phyloP scores from a whole-genome alignment of 768 basidiomycete species.

The Albatrellus ellisii region DNA sequence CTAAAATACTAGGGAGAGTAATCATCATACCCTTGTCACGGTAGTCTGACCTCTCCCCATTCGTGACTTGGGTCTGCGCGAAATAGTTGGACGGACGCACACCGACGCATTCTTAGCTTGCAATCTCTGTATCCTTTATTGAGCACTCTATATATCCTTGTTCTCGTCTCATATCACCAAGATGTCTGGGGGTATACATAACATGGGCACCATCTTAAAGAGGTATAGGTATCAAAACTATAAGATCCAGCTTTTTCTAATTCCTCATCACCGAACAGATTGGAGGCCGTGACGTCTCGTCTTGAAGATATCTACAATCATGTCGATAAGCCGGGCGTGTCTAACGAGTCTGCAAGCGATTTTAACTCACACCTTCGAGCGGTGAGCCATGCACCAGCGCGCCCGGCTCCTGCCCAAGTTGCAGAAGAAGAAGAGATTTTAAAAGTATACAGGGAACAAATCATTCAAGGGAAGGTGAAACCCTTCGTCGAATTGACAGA shows the following conservation, averaged over 20 bases:
- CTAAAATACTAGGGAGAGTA: no score
- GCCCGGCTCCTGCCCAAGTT: slow-evolving; percentile 24
- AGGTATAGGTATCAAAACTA: slow-evolving; percentile 1
- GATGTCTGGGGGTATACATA: slow-evolving; percentile 10
- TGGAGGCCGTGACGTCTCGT: slow-evolving; percentile 87
- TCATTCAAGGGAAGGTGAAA: slow-evolving; percentile 63
- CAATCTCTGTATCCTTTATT: no score
- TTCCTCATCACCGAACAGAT: slow-evolving; percentile 30
- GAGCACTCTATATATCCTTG: no score
- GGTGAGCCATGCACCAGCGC: slow-evolving; percentile 21
- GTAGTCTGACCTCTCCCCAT: no score
- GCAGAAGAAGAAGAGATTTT: no score
- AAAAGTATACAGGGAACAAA: slow-evolving; percentile 61
- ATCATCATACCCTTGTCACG: no score
- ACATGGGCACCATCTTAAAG: slow-evolving; percentile 13
- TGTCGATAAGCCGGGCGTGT: slow-evolving; percentile 8
- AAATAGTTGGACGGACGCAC: no score
- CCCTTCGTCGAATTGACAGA: slow-evolving; percentile 64
- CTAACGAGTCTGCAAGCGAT: slow-evolving; percentile 14
- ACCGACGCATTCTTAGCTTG: no score
- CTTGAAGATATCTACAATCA: slow-evolving; percentile 74
- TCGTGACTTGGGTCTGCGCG: no score
- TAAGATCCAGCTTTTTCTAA: not conserved
- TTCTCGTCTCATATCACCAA: not conserved
- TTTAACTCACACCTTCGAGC: slow-evolving; percentile 19